phyloP scores from a whole-genome alignment of 129 eudicot genomes.

The Heracleum sosnowskyi region DNA sequence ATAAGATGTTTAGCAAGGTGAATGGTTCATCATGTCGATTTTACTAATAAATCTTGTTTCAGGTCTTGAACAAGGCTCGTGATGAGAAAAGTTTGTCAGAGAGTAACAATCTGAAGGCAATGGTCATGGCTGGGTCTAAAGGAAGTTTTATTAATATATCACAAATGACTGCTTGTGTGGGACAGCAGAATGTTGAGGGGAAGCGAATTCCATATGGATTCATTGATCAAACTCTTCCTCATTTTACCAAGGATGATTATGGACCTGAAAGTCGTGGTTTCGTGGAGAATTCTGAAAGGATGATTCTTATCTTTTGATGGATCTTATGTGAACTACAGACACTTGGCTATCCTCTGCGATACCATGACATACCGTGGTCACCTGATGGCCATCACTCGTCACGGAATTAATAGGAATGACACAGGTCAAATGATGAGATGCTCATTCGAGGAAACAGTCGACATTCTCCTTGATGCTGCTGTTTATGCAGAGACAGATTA shows the following conservation, averaged over 20 bases:
- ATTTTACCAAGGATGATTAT: conserved; percentile 84
- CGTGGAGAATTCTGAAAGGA: conserved; percentile 96
- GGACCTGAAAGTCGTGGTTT: conserved; percentile 99
- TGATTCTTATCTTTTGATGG: conserved; percentile 93
- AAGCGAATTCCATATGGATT: conserved; percentile 93
- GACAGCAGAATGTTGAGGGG: conserved; percentile 99
- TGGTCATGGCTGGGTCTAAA: conserved; percentile 98
- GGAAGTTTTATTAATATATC: conserved; percentile 97
- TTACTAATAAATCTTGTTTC: conserved; percentile 12
- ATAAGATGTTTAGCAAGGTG: neutral
- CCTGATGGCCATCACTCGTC: conserved; percentile 96
- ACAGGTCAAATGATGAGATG: conserved; percentile 99
- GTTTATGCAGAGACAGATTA: conserved; percentile 80
- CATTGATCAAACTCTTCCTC: conserved; percentile 82
- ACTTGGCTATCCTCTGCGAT: conserved; percentile 86
- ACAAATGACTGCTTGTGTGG: conserved; percentile 99
- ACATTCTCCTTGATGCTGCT: conserved; percentile 97
- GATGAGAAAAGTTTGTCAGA: conserved; percentile 95
- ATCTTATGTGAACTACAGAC: conserved; percentile 86
- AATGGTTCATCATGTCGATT: conserved; percentile 5
- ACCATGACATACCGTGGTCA: conserved; percentile 99
- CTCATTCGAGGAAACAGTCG: conserved; percentile 94
- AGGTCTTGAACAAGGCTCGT: conserved; percentile 98
- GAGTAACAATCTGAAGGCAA: conserved; percentile 94
- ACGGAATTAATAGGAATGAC: conserved; percentile 84